A percentile compares a stretch with the other conserved stretches of the same genome.
Conservation (phyloP, 2,329 filamentous ascomycete genomes). For the Blastomyces gilchristii region DNA sequence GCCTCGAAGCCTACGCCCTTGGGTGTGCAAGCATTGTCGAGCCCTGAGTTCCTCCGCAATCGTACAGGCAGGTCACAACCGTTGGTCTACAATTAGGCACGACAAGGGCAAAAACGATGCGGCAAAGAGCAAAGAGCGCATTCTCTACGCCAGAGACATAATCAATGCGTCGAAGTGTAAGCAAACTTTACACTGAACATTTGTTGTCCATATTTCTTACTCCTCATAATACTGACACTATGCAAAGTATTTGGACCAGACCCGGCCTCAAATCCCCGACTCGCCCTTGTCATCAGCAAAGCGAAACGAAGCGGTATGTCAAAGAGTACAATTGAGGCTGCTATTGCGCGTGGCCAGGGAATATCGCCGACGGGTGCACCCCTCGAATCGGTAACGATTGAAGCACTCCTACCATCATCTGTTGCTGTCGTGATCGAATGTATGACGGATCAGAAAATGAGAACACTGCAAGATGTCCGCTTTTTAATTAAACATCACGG, state of each 20-base stretch:
- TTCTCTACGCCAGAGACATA: slow-evolving; percentile 60
- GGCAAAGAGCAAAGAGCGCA: slow-evolving; percentile 61
- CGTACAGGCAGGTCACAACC: slow-evolving; percentile 63
- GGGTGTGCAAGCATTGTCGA: slow-evolving; percentile 28
- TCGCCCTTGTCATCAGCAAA: slow-evolving; percentile 59
- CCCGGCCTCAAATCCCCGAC: slow-evolving; percentile 60
- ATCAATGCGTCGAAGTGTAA: slow-evolving; percentile 63
- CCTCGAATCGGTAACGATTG: slow-evolving; percentile 68
- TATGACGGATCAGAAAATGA: slow-evolving; percentile 70
- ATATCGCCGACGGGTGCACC: slow-evolving; percentile 61
- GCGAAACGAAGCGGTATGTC: slow-evolving; percentile 83
- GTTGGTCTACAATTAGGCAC: slow-evolving; percentile 94
- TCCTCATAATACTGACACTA: slow-evolving; percentile 1
- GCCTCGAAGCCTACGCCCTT: slow-evolving; percentile 8
- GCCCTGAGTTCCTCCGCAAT: slow-evolving; percentile 39
- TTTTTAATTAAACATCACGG: slow-evolving; percentile 59
- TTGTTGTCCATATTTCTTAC: not conserved
- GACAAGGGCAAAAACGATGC: slow-evolving; percentile 79
- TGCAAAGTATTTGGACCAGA: slow-evolving; percentile 62
- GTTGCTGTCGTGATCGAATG: slow-evolving; percentile 72
- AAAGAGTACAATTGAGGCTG: slow-evolving; percentile 72
- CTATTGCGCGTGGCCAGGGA: slow-evolving; percentile 82
- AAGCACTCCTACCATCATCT: slow-evolving; percentile 66
- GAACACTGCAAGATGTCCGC: slow-evolving; percentile 64
- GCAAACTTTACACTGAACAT: slow-evolving; percentile 17